Evolutionary conservation across 441 rosid species (phyloP).

Genomic region (Brassica balearica): DNA sequence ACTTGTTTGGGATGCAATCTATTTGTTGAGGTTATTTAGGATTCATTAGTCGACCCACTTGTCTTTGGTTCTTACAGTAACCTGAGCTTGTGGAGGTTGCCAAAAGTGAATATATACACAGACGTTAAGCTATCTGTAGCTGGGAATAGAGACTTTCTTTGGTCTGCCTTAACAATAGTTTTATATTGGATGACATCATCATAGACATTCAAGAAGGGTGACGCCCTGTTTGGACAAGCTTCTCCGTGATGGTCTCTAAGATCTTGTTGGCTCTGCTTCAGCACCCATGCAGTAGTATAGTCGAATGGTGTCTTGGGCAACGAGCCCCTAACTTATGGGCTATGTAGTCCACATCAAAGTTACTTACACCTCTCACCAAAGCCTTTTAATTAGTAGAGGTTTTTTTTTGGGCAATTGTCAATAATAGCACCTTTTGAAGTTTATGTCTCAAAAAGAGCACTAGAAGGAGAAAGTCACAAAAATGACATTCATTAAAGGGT

Average conservation of each 20-base stretch:
- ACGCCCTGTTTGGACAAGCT: slow-evolving; percentile 69
- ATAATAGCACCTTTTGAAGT: too few species aligned
- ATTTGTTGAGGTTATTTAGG: slow-evolving; percentile 10
- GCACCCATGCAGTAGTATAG: slow-evolving; percentile 65
- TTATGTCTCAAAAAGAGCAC: too few species aligned
- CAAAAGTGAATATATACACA: neutral
- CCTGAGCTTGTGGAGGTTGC: slow-evolving; percentile 15
- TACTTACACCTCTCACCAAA: slow-evolving; percentile 64
- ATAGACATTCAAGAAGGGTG: slow-evolving; percentile 31
- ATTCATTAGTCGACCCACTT: neutral
- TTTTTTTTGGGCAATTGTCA: too few species aligned
- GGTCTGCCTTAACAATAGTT: neutral
- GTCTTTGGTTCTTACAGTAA: slow-evolving; percentile 22
- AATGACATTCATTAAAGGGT: too few species aligned
- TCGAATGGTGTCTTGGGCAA: slow-evolving; percentile 76
- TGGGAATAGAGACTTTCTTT: neutral
- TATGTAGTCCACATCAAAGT: slow-evolving; percentile 96
- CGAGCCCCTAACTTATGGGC: slow-evolving; percentile 82
- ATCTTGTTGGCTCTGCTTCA: slow-evolving; percentile 84
- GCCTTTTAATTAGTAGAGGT: neutral
- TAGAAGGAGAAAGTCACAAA: too few species aligned
- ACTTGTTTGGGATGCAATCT: neutral
- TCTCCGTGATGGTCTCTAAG: slow-evolving; percentile 88
- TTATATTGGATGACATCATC: neutral
- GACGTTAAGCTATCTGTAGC: neutral